phyloP scores from a whole-genome alignment of 106 monocot genomes.

The Allium fistulosum region DNA sequence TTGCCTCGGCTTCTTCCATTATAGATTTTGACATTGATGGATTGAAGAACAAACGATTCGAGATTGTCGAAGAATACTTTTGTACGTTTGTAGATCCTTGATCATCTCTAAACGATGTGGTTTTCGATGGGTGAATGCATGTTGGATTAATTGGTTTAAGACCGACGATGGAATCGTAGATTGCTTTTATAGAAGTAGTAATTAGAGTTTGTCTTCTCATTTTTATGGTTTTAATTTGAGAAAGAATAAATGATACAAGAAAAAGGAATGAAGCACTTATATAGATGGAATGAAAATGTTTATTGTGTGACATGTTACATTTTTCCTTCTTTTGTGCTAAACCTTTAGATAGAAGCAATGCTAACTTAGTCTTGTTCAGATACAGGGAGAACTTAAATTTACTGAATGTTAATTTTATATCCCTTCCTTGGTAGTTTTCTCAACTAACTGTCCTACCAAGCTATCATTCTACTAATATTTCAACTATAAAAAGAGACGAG shows the following conservation, averaged over 20 bases:
- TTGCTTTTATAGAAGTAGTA: conserved; percentile 8
- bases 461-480: too few relatives aligned
- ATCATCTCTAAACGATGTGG: not conserved
- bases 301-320: not conserved
- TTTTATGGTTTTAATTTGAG: not conserved
- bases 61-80: not conserved
- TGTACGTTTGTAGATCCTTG: not conserved
- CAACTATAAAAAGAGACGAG: too few relatives aligned
- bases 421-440: too few relatives aligned
- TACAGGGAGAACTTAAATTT: too few relatives aligned
- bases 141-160: conserved; percentile 3
- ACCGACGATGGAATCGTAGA: conserved; percentile 1
- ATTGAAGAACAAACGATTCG: conserved; percentile 14
- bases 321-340: not conserved
- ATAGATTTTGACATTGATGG: conserved; percentile 12
- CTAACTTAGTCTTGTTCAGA: too few relatives aligned
- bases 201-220: conserved; percentile 6
- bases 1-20: conserved; percentile 13
- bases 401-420: too few relatives aligned
- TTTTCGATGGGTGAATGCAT: conserved; percentile 2
- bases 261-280: too few relatives aligned
- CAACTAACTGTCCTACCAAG: too few relatives aligned
- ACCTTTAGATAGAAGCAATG: too few relatives aligned
- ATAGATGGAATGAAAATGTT: not conserved
- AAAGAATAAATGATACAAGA: not conserved